Evolutionary conservation across 2,329 filamentous ascomycete species (phyloP).

Genomic region (Diaporthe vaccinii): DNA sequence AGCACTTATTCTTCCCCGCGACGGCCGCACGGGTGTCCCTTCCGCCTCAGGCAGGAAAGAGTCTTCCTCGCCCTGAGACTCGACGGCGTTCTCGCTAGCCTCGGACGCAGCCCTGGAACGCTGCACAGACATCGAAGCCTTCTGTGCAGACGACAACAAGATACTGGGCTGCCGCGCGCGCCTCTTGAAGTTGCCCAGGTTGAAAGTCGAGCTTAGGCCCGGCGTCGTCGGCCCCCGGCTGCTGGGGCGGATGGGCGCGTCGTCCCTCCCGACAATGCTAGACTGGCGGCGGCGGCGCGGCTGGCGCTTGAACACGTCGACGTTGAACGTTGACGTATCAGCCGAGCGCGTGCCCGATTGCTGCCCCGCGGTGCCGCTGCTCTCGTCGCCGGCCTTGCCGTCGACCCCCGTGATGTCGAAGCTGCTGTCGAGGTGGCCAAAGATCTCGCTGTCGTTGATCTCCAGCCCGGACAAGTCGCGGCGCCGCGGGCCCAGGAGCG

Average conservation of each 20-base stretch:
- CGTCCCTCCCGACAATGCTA: constrained; percentile 64
- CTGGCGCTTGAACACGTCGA: constrained; percentile 61
- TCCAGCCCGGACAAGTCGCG: constrained; percentile 63
- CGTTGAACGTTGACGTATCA: constrained; percentile 61
- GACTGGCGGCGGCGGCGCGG: constrained; percentile 60
- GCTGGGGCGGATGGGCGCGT: constrained; percentile 66
- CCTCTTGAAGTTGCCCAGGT: constrained; percentile 70
- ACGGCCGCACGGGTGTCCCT: constrained; percentile 45
- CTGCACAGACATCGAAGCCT: constrained; percentile 47
- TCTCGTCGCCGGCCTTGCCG: neutral
- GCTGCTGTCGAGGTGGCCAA: constrained; percentile 55
- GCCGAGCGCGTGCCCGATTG: constrained; percentile 49
- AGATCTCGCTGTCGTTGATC: constrained; percentile 61
- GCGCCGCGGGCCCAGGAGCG: constrained; percentile 41
- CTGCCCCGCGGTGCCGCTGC: neutral
- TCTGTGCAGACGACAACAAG: constrained; percentile 63
- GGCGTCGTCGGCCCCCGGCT: constrained; percentile 64
- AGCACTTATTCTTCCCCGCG: constrained; percentile 30
- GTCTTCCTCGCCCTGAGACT: constrained; percentile 47
- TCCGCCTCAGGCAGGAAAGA: constrained; percentile 48
- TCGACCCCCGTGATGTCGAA: constrained; percentile 52
- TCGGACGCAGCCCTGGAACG: constrained; percentile 44
- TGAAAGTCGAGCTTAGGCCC: constrained; percentile 64
- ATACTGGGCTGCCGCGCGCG: constrained; percentile 73
- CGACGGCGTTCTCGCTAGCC: constrained; percentile 36